phyloP scores from a whole-genome alignment of 345 rosid genomes.

The Pistacia atlantica region DNA sequence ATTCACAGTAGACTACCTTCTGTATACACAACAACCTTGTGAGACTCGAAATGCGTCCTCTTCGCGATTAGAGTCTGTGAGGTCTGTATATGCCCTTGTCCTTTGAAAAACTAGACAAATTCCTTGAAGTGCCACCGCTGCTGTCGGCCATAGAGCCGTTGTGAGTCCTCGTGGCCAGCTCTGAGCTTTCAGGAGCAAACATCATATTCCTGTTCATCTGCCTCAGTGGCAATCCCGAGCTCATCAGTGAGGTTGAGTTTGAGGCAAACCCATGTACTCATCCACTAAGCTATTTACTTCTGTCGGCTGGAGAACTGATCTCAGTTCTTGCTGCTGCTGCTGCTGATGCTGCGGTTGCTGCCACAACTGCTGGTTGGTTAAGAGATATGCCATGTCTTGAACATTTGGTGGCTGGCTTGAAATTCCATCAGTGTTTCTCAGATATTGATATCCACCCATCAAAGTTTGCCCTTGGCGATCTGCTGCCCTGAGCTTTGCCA shows the following conservation, averaged over 20 bases:
- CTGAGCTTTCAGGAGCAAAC: not conserved
- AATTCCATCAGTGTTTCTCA: constrained; percentile 1
- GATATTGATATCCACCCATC: not conserved
- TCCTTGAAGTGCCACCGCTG: not conserved
- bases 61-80: not conserved
- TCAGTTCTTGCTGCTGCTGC: constrained; percentile 1
- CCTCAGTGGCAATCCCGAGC: not conserved
- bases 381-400: constrained; percentile 21
- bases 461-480: constrained; percentile 3
- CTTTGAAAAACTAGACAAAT: not conserved
- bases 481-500: constrained; percentile 6
- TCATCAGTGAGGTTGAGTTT: not conserved
- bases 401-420: constrained; percentile 18
- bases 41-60: not conserved
- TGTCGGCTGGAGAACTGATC: not conserved
- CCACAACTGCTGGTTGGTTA: constrained; percentile 13
- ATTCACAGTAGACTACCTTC: not conserved
- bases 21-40: not conserved
- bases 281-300: not conserved
- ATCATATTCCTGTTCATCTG: not conserved
- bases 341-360: too few species aligned
- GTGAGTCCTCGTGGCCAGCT: not conserved
- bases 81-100: not conserved
- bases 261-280: not conserved
- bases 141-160: not conserved